Percentiles rank a stretch among this genome's conserved stretches.
Conservation (phyloP, 1,139 yeast species). For the Lodderomyces theae region DNA sequence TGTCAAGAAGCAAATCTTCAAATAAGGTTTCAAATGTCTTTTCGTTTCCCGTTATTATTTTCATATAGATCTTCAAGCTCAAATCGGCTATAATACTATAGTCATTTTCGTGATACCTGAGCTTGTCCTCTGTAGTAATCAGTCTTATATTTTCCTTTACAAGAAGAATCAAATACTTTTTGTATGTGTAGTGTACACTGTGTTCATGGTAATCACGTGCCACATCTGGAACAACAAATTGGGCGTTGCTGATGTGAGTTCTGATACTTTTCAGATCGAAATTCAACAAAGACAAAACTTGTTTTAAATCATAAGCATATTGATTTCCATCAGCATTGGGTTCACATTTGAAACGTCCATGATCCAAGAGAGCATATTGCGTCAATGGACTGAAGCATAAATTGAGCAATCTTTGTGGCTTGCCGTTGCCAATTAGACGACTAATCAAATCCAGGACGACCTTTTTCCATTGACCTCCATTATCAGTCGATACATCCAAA, state of each 20-base stretch:
- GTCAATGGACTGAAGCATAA: constrained; percentile 53
- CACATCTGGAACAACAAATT: constrained; percentile 51
- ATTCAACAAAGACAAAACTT: constrained; percentile 49
- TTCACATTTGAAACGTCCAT: constrained; percentile 11
- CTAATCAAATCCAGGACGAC: constrained; percentile 59
- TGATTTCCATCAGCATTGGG: constrained; percentile 18
- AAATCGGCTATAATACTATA: not conserved
- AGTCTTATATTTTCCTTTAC: constrained; percentile 51
- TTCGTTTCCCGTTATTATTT: constrained; percentile 56
- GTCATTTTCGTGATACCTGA: not conserved
- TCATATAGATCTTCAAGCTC: constrained; percentile 39
- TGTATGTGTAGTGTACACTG: not conserved
- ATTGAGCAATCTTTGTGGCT: constrained; percentile 58
- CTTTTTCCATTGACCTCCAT: constrained; percentile 37
- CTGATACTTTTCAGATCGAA: constrained; percentile 41
- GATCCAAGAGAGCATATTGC: constrained; percentile 32
- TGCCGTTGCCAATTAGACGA: constrained; percentile 43
- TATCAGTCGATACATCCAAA: constrained; percentile 57
- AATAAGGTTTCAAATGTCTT: constrained; percentile 44
- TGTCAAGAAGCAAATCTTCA: constrained; percentile 21
- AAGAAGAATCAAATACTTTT: not conserved
- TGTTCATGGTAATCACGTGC: constrained; percentile 24
- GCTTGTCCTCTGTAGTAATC: not conserved
- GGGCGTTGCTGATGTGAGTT: constrained; percentile 47
- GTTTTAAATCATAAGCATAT: constrained; percentile 55